phyloP scores from a whole-genome alignment of 2,329 filamentous ascomycete genomes.

The Tolypocladium amazonense region DNA sequence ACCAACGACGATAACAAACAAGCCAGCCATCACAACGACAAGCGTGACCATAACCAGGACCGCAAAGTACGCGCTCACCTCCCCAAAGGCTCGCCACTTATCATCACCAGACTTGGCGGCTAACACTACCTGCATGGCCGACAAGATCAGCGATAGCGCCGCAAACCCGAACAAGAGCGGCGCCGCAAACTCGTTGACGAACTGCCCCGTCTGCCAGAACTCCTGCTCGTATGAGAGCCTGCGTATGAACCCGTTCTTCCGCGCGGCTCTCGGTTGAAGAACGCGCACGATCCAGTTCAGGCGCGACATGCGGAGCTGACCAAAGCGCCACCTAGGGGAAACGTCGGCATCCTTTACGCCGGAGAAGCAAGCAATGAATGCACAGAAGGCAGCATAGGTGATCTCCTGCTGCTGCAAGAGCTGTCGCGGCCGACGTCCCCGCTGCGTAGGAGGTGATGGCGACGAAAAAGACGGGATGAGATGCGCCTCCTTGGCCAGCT shows the following conservation, averaged over 20 bases:
- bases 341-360: not conserved
- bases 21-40: not conserved
- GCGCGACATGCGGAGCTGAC: not conserved
- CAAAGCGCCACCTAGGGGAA: not conserved
- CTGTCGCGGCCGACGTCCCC: not conserved
- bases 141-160: not conserved
- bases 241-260: not conserved
- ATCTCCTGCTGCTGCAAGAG: not conserved
- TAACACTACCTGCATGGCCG: not conserved
- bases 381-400: not conserved
- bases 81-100: not conserved
- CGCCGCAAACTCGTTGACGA: not conserved
- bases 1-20: not conserved
- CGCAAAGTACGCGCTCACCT: not conserved
- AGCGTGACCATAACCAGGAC: not conserved
- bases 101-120: not conserved
- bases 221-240: not conserved
- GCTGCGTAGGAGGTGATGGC: not conserved
- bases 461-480: not conserved
- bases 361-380: not conserved
- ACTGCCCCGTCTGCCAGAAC: not conserved
- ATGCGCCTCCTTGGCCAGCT: not conserved
- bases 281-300: not conserved
- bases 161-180: not conserved
- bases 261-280: not conserved